Base-by-base conservation (phyloP, 768 basidiomycete species). In the Tubosaeta sp. region DNA sequence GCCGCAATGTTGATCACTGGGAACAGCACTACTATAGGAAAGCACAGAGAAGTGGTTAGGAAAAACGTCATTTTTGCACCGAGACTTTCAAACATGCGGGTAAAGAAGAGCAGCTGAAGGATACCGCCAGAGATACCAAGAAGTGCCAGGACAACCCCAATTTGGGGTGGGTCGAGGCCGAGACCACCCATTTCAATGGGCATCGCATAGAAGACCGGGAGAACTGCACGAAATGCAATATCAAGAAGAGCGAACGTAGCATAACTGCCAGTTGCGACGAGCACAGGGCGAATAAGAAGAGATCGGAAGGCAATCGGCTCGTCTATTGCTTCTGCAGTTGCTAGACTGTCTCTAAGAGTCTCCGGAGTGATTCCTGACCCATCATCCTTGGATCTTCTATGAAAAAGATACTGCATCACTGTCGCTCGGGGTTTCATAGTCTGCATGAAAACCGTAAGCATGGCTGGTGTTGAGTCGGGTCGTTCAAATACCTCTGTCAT, bases 51-150 rank as follows among this genome's bases (percentile, higher is more conserved):
- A 41, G 84, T 65, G 29, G 83, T 78, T 19, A 63, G 49, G n/a
- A 80, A 63, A 61, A 83, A 88, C 4, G 80, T 67, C 13, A 58
- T 72, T 67, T 81, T 86, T 35, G 83, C 76, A 4, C 88, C 88
- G 48, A 76, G 79, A 7, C 70, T 68, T 37, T 80, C 75, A 48
- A 84, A 73, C 22, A 85, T 68, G 32, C 61, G 67, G 19, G 83
- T 75, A 59, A 88, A 90, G 70, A 80, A 80, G 47, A 82, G 69
- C 14, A 81, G 71, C 64, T 87, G 83, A 58, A 85, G 70, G 13
- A 79, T 5, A 2, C 85, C 73, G 11, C 59, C 53, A 0, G 50
- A 46, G 16, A 67, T 43, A 3, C 72, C 72, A 39, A 59, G 46
- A 14, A 54, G 27, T 1, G 61, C 60, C 25, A 72, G 39, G 19